Base-by-base conservation (phyloP, 331 rosid genomes). In the Acacia pycnantha region DNA sequence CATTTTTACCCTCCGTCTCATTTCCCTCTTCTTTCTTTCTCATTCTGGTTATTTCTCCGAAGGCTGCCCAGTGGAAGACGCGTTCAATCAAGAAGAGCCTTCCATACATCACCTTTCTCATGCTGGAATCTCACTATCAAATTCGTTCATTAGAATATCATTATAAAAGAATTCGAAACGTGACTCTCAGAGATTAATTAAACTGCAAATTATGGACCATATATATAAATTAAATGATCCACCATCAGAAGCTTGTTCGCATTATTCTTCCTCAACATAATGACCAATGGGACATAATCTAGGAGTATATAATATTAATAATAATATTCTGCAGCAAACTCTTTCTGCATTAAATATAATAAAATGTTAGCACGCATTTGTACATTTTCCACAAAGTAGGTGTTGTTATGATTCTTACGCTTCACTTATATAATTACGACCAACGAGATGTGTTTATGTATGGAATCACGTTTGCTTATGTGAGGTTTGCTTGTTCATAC, bases 331-430 rank as follows among this genome's bases (percentile, higher is more conserved):
- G 19, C 37, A 64, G 10, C 15, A 14, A 40, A 37, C 40, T 50
- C 50, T 68, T 68, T 46, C 12, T 61, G 44, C 70, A 19, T 24
- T 48, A 75, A 48, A 0, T 13, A 48, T 16, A 14, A 50, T 16
- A 0, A 6, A 53, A 53, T 19, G 4, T 19, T 7, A 53, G 4
- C 41, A n/a, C n/a, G n/a, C n/a, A 84, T 78, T 9, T 82, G 86
- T 22, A 58, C 5, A 2, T 29, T 29, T 22, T 56, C 29, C 68
- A 70, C 61, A 2, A 74, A 79, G 53, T 48, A 69, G 58, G 8
- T 70, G 56, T 65, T 83, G 84, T 82, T 54, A n/a, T 21, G 22
- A 56, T 56, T 56, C 64, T 56, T 6, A 53, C 61, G 61, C 61
- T 19, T 53, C 61, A 53, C 61, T 53, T 18, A n/a, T n/a, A n/a